Base-by-base conservation (phyloP, 805 yeast species). In the Barnettozyma sp. region DNA sequence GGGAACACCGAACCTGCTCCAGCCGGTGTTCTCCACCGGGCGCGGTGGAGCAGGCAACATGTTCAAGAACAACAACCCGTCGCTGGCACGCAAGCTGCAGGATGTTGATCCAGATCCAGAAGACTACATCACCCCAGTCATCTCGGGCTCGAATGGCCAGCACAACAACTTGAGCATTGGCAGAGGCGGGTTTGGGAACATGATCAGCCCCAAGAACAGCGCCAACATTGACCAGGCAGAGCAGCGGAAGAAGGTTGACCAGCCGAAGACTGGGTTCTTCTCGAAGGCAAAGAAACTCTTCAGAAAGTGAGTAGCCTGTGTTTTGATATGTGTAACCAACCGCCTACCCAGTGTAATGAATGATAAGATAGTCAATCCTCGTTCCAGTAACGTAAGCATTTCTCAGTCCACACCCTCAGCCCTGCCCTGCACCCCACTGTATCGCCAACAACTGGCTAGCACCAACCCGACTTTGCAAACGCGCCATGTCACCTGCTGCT, bases 21-120 rank as follows among this genome's bases (percentile, higher is more conserved):
- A 71, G 14, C 70, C 71, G 20, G 70, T 73, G 18, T 71, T 74
- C 50, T 69, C 82, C 18, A 81, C 87, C 2, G 90, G 88, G 15
- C 66, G 90, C 45, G 90, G 90, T 6, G 90, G 90, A 6, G 77
- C 73, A 33, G 90, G 90, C 5, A 81, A 81, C 49, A 81, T 81
- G 83, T 60, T 76, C 37, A 67, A 63, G 42, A 81, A 79, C 55
- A 66, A 66, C 23, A 76, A 79, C 52, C 73, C 80, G 1, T 65
- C 68, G 33, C 48, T 72, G 33, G 68, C 84, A 5, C 64, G 87
- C 41, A 68, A 65, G 45, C 69, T 82, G 10, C 87, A 80, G 54
- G 87, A 76, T 48, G 84, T 77, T 6, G 84, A 77, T 27, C 59
- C 56, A 3, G 60, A 50, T 7, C 59, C 55, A 4, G 60, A 51